These are phyloP conservation scores for Panaeolus papilionaceus DNA, from an alignment of 768 basidiomycete species.

Conservation along the genomic window DNA sequence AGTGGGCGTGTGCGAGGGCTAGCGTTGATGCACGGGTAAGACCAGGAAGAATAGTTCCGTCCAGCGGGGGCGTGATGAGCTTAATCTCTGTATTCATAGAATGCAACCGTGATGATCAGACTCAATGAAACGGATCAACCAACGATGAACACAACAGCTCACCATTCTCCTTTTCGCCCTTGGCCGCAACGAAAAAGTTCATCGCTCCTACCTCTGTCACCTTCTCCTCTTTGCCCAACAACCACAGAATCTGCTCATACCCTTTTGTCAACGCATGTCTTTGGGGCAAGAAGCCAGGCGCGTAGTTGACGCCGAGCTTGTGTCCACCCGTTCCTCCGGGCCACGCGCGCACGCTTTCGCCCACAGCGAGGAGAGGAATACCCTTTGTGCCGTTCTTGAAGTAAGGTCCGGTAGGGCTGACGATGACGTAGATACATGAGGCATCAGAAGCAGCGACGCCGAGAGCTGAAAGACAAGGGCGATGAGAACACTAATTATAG, in stretches of 20 bases:
- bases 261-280: constrained; percentile 68
- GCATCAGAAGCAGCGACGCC: constrained; percentile 74
- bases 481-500: constrained; percentile 15
- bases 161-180: constrained; percentile 63
- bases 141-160: neutral
- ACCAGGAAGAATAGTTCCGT: constrained; percentile 90
- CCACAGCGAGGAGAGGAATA: constrained; percentile 47
- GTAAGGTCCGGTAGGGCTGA: constrained; percentile 77
- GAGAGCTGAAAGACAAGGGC: constrained; percentile 38
- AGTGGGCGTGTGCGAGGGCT: constrained; percentile 66
- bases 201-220: constrained; percentile 74
- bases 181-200: constrained; percentile 79
- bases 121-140: neutral
- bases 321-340: constrained; percentile 76
- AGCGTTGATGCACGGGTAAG: constrained; percentile 86
- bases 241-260: constrained; percentile 82
- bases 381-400: constrained; percentile 70
- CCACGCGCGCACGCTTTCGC: constrained; percentile 53
- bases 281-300: constrained; percentile 68
- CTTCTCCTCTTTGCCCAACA: constrained; percentile 60
- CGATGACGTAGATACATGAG: constrained; percentile 78
- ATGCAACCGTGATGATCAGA: constrained; percentile 4
- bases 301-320: constrained; percentile 78
- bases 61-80: constrained; percentile 82
- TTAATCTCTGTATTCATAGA: constrained; percentile 57